phyloP scores from a whole-genome alignment of 2,329 filamentous ascomycete species.

The Hawksworthiomyces lignivorus region DNA sequence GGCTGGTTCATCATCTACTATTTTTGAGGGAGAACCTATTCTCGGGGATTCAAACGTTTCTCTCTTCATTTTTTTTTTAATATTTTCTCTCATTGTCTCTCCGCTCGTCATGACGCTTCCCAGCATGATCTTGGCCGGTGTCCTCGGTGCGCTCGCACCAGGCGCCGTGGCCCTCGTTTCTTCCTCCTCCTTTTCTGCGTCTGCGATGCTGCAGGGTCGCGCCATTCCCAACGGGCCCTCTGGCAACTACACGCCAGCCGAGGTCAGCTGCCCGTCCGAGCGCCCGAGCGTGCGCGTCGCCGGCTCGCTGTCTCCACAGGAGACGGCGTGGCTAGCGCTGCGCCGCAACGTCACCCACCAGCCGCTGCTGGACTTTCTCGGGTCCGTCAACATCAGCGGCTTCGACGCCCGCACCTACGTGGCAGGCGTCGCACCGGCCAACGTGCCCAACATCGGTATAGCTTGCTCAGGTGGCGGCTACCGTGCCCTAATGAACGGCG shows the following conservation, averaged over 20 bases:
- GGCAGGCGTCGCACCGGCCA: conserved; percentile 28
- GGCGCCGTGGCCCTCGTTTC: not conserved
- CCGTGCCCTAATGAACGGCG: conserved; percentile 77
- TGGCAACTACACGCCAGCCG: conserved; percentile 63
- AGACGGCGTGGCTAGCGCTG: conserved; percentile 64
- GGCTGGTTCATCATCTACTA: no score
- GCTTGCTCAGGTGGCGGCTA: conserved; percentile 81
- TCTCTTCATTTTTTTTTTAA: no score
- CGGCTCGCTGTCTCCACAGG: conserved; percentile 54
- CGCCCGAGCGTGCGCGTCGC: conserved; percentile 63
- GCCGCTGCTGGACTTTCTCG: conserved; percentile 68
- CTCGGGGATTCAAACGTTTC: no score
- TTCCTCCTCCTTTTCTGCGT: conserved; percentile 13
- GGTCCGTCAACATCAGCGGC: conserved; percentile 62
- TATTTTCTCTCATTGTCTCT: no score
- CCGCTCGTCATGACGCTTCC: no score
- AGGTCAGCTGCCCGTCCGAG: conserved; percentile 60
- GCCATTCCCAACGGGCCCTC: conserved; percentile 30
- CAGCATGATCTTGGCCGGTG: no score
- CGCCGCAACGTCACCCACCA: conserved; percentile 66
- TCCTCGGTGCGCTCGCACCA: not conserved
- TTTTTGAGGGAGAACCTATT: no score
- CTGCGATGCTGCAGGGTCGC: no score
- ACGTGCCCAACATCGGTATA: conserved; percentile 57
- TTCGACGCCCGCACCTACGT: conserved; percentile 75